phyloP scores from a whole-genome alignment of 306 rosid genomes.

The Delonix regia region DNA sequence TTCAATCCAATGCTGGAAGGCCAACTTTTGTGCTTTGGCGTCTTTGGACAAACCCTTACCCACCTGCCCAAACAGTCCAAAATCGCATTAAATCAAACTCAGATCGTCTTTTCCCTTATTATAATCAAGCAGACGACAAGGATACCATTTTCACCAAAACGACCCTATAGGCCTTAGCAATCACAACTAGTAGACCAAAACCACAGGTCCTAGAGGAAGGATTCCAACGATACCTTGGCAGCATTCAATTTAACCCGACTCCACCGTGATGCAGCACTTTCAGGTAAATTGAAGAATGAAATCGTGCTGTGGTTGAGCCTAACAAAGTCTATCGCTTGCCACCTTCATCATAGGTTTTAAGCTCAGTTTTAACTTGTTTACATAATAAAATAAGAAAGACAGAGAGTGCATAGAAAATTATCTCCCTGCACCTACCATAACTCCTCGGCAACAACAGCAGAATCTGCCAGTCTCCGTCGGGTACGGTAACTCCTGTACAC shows the following conservation, averaged over 20 bases:
- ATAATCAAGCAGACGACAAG: neutral
- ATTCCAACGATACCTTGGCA: conserved; percentile 47
- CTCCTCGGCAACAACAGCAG: conserved; percentile 76
- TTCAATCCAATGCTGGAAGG: conserved; percentile 85
- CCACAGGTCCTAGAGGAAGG: neutral
- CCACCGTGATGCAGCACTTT: conserved; percentile 59
- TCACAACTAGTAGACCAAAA: neutral
- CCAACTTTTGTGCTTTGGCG: conserved; percentile 72
- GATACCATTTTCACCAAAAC: neutral
- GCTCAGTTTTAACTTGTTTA: neutral
- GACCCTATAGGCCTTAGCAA: neutral
- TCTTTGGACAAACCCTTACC: conserved; percentile 76
- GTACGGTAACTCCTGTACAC: conserved; percentile 72
- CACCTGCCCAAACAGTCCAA: conserved; percentile 50
- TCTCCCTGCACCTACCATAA: conserved; percentile 48
- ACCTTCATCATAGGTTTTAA: conserved; percentile 46
- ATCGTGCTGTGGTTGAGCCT: conserved; percentile 61
- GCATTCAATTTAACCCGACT: conserved; percentile 61
- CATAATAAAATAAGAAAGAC: neutral
- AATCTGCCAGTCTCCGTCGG: conserved; percentile 72
- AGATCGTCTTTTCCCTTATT: neutral
- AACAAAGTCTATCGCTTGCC: conserved; percentile 66
- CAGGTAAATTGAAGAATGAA: conserved; percentile 68
- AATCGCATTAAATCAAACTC: neutral
- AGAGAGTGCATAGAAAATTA: neutral